Conservation (phyloP, 768 basidiomycete genomes). For the Suillus clintonianus region DNA sequence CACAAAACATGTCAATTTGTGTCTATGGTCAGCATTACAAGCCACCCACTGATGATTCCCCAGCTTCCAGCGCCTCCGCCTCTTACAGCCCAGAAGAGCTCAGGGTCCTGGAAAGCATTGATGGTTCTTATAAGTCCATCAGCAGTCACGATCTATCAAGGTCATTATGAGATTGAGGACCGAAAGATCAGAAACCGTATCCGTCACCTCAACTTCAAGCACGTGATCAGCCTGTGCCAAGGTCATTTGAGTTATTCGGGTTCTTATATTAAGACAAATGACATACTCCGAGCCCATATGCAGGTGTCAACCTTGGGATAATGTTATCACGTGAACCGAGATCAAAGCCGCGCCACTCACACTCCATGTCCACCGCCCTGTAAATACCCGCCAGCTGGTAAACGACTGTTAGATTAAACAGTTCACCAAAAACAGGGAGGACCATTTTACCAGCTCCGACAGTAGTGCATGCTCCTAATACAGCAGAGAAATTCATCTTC, state of each 20-base stretch:
- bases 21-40: background rate
- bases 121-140: conserved; percentile 39
- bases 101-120: conserved; percentile 43
- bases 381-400: conserved; percentile 47
- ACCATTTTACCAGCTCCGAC: conserved; percentile 17
- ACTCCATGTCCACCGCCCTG: conserved; percentile 51
- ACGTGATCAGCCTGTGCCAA: conserved; percentile 43
- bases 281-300: conserved; percentile 43
- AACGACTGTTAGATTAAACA: background rate
- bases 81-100: conserved; percentile 57
- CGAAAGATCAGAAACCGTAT: background rate
- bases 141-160: conserved; percentile 39
- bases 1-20: background rate
- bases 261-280: background rate
- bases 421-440: background rate
- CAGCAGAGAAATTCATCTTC: conserved; percentile 13
- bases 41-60: conserved; percentile 40
- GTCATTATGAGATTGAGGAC: background rate
- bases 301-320: conserved; percentile 32
- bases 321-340: background rate
- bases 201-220: conserved; percentile 39
- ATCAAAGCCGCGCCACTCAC: background rate
- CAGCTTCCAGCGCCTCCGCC: conserved; percentile 56
- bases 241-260: background rate
- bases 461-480: conserved; percentile 22